Base-by-base conservation (phyloP, 148 eudicot genomes). In the Camellia lanceoleosa region DNA sequence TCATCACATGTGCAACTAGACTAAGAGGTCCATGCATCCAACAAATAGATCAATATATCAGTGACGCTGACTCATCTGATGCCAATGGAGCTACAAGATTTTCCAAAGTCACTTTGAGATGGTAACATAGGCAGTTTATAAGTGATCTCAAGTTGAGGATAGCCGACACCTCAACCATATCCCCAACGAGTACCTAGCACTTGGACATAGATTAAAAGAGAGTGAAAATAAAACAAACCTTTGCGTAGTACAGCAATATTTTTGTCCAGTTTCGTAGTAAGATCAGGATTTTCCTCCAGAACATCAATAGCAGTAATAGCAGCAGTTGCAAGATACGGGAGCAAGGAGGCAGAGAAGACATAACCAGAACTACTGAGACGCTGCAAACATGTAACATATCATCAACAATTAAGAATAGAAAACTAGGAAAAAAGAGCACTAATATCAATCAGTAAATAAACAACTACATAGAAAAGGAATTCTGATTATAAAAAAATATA, bases 351-450 rank as follows among this genome's bases (percentile, higher is more conserved):
- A 88, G 97, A 96, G 81, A 96, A 95, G 44, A 95, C 98, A 81
- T 93, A 95, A 71, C 98, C 99, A 75, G 98, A 95, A 87, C 98
- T 93, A 80, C 99, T 95, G 66, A 95, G 88, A 65, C 99, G 94
- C 99, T 95, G 96, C 82, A 78, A 83, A 83, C 54, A 30, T 30
- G 38, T 30, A 30, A 30, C 38, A 30, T 30, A 30, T 30, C 38
- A 30, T 30, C 38, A 30, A 30, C 38, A 30, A 30, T 30, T 30
- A 30, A 30, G 38, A 30, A 30, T n/a, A 49, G 55, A 51, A 58
- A 81, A 46, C 55, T 13, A 74, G 51, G 52, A 58, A 16, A 74
- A 41, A 12, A 38, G 46, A 73, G 11, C 5, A 55, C 5, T 42
- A 74, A 74, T 74, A 41, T 4, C 5, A 49, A 7, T 7, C 12